Conservation (phyloP, 768 basidiomycete genomes). For the Hericium rajendrae region DNA sequence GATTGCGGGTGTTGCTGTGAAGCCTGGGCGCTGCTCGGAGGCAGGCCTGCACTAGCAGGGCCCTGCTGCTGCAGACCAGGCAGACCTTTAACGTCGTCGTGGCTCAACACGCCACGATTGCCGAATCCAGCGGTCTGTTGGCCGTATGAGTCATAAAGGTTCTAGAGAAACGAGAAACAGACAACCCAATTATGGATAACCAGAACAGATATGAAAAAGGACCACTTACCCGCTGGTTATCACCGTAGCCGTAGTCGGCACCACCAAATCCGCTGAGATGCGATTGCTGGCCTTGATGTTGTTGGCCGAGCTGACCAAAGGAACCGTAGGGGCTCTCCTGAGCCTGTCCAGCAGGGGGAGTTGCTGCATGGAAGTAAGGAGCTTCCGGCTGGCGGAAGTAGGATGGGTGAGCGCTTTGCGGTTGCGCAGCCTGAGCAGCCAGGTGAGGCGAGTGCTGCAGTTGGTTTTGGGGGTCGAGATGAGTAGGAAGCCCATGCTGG, state of each 20-base stretch:
- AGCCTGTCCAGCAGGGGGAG: slow-evolving; percentile 57
- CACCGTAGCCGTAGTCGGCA: slow-evolving; percentile 61
- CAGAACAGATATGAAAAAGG: background rate
- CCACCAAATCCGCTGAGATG: slow-evolving; percentile 47
- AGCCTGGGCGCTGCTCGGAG: slow-evolving; percentile 40
- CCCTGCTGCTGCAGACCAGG: slow-evolving; percentile 51
- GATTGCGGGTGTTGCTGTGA: slow-evolving; percentile 45
- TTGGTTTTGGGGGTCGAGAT: slow-evolving; percentile 50
- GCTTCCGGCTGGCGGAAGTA: slow-evolving; percentile 66
- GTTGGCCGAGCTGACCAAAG: slow-evolving; percentile 54
- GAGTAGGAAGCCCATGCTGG: slow-evolving; percentile 56
- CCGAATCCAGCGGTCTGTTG: slow-evolving; percentile 46
- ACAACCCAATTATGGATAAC: slow-evolving; percentile 12
- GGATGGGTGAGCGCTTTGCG: slow-evolving; percentile 36
- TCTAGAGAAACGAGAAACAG: slow-evolving; percentile 27
- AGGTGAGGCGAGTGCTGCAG: slow-evolving; percentile 29
- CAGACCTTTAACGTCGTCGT: slow-evolving; percentile 70
- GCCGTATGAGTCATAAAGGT: slow-evolving; percentile 62
- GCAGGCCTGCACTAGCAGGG: slow-evolving; percentile 38
- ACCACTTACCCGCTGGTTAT: slow-evolving; percentile 53
- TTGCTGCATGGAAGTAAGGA: slow-evolving; percentile 72
- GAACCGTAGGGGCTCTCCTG: slow-evolving; percentile 56
- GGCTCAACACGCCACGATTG: slow-evolving; percentile 53
- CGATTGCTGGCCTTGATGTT: slow-evolving; percentile 43
- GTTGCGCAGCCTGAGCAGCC: slow-evolving; percentile 20